phyloP scores from a whole-genome alignment of 192 early-diverging fungal species.

The Entophlyctis luteolus region DNA sequence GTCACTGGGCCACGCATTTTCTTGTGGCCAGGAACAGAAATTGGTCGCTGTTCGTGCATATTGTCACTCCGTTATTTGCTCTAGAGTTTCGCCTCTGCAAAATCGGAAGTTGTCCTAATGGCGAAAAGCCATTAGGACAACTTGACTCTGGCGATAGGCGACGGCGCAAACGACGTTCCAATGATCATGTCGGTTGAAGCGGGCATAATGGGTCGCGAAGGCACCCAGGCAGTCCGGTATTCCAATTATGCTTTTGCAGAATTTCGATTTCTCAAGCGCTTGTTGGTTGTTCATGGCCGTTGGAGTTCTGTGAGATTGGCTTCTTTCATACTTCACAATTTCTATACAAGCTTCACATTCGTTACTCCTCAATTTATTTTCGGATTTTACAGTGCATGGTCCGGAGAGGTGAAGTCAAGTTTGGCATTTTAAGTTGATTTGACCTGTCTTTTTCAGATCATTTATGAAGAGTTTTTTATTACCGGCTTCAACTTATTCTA shows the following conservation, averaged over 20 bases:
- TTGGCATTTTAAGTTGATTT: constrained; percentile 18
- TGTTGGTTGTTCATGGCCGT: constrained; percentile 54
- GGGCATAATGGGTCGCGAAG: constrained; percentile 58
- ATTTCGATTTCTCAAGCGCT: constrained; percentile 50
- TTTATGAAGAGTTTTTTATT: constrained; percentile 56
- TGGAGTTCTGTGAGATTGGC: constrained; percentile 40
- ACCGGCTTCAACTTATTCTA: constrained; percentile 55
- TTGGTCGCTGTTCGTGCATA: constrained; percentile 36
- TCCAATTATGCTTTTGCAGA: constrained; percentile 55
- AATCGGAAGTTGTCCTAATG: constrained; percentile 55
- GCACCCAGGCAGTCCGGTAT: constrained; percentile 56
- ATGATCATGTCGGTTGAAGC: constrained; percentile 61
- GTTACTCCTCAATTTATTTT: constrained; percentile 50
- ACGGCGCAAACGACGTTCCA: constrained; percentile 64
- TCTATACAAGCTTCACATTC: constrained; percentile 58
- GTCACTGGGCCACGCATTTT: constrained; percentile 69
- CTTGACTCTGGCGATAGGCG: constrained; percentile 69
- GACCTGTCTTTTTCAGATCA: constrained; percentile 27
- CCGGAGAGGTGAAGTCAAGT: too few species aligned
- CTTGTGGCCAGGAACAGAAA: constrained; percentile 43
- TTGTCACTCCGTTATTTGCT: constrained; percentile 56
- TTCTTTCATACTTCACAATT: constrained; percentile 44
- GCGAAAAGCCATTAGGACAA: constrained; percentile 60
- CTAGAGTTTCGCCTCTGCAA: constrained; percentile 56
- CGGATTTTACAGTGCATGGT: constrained; percentile 48